phyloP scores from a whole-genome alignment of 495 filamentous ascomycete species.

The Stereocaulon alpinum region DNA sequence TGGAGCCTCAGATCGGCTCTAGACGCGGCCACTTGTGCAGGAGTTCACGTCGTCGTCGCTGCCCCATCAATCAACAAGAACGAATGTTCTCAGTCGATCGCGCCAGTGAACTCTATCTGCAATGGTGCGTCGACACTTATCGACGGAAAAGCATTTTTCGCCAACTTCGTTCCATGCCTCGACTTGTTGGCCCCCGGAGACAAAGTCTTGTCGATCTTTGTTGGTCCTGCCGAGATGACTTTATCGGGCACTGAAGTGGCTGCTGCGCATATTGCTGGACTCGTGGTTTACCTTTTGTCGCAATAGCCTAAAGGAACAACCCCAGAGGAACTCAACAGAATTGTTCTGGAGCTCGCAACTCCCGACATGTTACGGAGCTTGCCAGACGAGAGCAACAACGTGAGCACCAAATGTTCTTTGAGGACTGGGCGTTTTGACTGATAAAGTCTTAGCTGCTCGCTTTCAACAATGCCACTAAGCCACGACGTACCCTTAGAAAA shows the following conservation, averaged over 20 bases:
- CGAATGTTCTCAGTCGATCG: not conserved
- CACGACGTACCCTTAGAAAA: no score
- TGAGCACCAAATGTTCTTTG: no score
- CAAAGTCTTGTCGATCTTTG: not conserved
- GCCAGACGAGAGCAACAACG: no score
- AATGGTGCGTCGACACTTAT: not conserved
- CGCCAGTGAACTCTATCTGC: not conserved
- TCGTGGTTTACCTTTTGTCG: not conserved
- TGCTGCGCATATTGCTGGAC: not conserved
- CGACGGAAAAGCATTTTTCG: not conserved
- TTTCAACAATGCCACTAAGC: no score
- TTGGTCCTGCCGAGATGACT: not conserved
- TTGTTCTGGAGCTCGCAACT: not conserved
- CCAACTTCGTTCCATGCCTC: not conserved
- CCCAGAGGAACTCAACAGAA: not conserved
- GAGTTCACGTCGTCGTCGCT: not conserved
- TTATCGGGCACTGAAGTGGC: not conserved
- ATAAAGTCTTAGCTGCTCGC: no score
- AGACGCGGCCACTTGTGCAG: not conserved
- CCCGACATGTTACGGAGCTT: not conserved
- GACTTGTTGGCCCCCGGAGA: not conserved
- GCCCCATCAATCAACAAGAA: not conserved
- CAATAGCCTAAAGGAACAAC: not conserved
- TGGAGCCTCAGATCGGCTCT: not conserved
- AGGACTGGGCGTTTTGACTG: no score